Base-by-base conservation (phyloP, 169 alveolate genomes). In the Neospora caninum region DNA sequence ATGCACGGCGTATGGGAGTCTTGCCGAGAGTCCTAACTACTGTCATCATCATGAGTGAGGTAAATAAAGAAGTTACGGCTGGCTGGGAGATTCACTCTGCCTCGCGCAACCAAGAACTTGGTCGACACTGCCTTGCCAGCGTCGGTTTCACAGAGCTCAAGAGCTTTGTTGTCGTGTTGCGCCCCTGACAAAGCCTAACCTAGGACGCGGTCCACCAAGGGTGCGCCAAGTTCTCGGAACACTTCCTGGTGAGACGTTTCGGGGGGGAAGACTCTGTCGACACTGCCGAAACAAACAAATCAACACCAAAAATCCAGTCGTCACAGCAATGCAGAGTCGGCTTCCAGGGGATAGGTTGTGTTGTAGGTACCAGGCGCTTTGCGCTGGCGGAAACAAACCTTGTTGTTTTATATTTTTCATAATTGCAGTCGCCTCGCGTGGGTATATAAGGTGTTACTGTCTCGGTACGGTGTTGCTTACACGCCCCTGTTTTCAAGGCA, bases 181-280 rank as follows among this genome's bases (percentile, higher is more conserved):
- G 78, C 34, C 78, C 34, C 78, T 7, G 7, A 16, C 10, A 29
- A 64, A 78, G 43, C 0, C 87, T 78, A 39, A 78, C 87, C 87
- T 78, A 78, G 20, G 53, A 78, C 87, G 18, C 41, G 87, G 43
- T 78, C 87, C 87, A 78, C 87, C 43, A 78, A 34, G 45, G 87
- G 87, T 4, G 53, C 41, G 29, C 29, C 45, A 78, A 4, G 31
- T 78, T 78, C 87, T 16, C 10, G 53, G 34, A 78, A 78, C 6
- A 78, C 87, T 22, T 39, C 29, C 87, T 78, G 45, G 7, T 78
- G 41, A 16, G 87, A 31, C 0, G 87, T 29, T 34, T 78, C 45
- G 18, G 42, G 45, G 6, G 87, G 87, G 43, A 78, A 78, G 10
- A 78, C 87, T 1, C 87, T 34, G 87, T 78, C 87, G 45, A 78